phyloP scores from a whole-genome alignment of 2,329 filamentous ascomycete genomes.

The Endoconidiophora polonica region DNA sequence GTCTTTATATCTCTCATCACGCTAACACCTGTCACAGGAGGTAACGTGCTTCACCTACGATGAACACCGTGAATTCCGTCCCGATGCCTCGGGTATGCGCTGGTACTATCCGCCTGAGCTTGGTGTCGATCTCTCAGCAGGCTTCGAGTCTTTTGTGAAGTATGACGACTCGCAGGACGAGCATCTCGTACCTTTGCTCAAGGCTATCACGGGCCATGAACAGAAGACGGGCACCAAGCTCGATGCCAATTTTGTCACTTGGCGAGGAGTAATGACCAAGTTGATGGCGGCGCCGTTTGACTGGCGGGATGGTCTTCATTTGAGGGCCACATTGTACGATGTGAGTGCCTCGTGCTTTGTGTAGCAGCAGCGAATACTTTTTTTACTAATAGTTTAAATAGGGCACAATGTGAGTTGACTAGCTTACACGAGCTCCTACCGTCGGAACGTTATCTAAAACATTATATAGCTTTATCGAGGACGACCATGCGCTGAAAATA shows the following conservation, averaged over 20 bases:
- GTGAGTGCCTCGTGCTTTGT: conserved; percentile 28
- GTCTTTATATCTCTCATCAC: not conserved
- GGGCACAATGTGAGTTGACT: conserved; percentile 34
- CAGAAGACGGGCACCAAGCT: conserved; percentile 47
- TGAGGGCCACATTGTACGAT: conserved; percentile 87
- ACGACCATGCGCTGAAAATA: conserved; percentile 62
- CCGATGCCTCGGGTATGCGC: conserved; percentile 62
- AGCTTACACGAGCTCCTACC: not conserved
- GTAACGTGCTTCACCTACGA: conserved; percentile 91
- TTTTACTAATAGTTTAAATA: conserved; percentile 16
- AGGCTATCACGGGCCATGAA: conserved; percentile 59
- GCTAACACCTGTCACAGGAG: conserved; percentile 38
- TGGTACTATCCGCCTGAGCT: conserved; percentile 74
- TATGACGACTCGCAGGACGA: conserved; percentile 71
- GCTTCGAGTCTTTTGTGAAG: conserved; percentile 69
- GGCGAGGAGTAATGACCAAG: conserved; percentile 98
- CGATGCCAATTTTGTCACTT: conserved; percentile 71
- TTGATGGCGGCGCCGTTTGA: conserved; percentile 75
- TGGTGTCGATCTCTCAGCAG: conserved; percentile 57
- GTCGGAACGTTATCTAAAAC: not conserved
- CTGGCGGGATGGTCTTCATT: conserved; percentile 72
- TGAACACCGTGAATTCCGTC: conserved; percentile 57
- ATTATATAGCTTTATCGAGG: conserved; percentile 64
- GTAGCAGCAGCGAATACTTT: not conserved
- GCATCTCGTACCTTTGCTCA: conserved; percentile 71